Evolutionary conservation across 805 yeast species (phyloP).

Genomic region (Myxozyma sirexii): DNA sequence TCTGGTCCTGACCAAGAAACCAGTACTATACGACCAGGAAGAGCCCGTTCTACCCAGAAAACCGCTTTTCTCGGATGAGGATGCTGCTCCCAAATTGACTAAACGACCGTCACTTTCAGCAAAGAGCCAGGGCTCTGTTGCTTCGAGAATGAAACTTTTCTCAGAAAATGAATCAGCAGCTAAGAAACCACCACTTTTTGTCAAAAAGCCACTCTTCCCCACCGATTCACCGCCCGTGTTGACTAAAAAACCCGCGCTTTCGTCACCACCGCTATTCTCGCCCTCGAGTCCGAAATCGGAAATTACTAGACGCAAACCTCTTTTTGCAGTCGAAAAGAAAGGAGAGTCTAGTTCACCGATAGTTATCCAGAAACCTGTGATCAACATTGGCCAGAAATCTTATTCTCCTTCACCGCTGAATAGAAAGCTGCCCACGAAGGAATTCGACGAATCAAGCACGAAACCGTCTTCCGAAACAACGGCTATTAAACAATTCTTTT

Average conservation of each 20-base stretch:
- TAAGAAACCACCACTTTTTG: too few species aligned
- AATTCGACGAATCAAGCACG: neutral
- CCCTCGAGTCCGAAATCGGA: too few species aligned
- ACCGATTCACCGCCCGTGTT: neutral
- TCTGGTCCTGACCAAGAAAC: neutral
- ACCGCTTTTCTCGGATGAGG: neutral
- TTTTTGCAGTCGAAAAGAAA: neutral
- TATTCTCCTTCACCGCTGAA: neutral
- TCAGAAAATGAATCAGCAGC: too few species aligned
- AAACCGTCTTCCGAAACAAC: neutral
- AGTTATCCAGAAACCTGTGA: neutral
- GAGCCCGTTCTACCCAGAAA: too few species aligned
- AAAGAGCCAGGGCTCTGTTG: too few species aligned
- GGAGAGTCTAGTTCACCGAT: neutral
- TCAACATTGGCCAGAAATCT: neutral
- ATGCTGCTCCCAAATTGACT: neutral
- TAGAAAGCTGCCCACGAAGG: neutral
- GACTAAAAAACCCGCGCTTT: neutral
- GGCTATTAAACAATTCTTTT: neutral
- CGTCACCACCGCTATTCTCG: too few species aligned
- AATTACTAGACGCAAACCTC: neutral
- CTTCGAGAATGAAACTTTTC: too few species aligned
- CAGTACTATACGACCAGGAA: neutral
- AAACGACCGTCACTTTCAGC: neutral
- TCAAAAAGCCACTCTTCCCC: too few species aligned